Evolutionary conservation across 2,329 filamentous ascomycete species (phyloP), one percentile per base, ranked within the genome.

Genomic region (Pseudogymnoascus pannorum): DNA sequence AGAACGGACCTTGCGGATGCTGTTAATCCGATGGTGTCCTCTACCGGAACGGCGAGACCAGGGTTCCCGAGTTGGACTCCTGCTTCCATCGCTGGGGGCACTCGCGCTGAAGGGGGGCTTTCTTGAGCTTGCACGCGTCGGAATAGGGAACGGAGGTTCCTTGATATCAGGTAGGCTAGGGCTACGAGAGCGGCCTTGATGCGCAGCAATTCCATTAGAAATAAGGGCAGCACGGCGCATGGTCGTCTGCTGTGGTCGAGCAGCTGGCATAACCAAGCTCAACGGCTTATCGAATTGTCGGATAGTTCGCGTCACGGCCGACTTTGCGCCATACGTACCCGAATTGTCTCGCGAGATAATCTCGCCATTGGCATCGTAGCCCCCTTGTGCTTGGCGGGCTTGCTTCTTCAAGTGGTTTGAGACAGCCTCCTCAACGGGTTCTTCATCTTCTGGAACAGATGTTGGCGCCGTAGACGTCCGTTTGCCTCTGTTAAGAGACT

Each of bases 131-230:
- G 91, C 89, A 61, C 94, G 82, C 2, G 87, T 87, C 0, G 94
- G 94, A 5, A 99, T 96, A 0, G 94, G 92, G 77, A 96, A 97
- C 0, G 94, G 94, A 26, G 94, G 92, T 59, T 84, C 79, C 29
- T 73, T 69, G 22, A 78, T 64, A 63, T 85, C 91, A 58, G 78
- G 80, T 60, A 85, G 74, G 71, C 81, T 91, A 57, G 87, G 86
- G 69, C 85, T 91, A 63, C 83, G 77, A 8, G 87, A 79, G 35
- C 84, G 82, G 54, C 79, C 77, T 62, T 81, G 81, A 66, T 93
- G 89, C 9, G 85, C 86, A 24, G 83, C 84, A 59, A 91, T 87
- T 16, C 90, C 88, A 70, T 81, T 93, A 64, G 91, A 88, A 59
- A 93, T 92, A 79, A 94, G 83, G 16, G 89, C 88, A 48, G 89